These are phyloP conservation scores for Carex littledalei DNA, from an alignment of 176 grass and related monocot species.

Conservation along the genomic window DNA sequence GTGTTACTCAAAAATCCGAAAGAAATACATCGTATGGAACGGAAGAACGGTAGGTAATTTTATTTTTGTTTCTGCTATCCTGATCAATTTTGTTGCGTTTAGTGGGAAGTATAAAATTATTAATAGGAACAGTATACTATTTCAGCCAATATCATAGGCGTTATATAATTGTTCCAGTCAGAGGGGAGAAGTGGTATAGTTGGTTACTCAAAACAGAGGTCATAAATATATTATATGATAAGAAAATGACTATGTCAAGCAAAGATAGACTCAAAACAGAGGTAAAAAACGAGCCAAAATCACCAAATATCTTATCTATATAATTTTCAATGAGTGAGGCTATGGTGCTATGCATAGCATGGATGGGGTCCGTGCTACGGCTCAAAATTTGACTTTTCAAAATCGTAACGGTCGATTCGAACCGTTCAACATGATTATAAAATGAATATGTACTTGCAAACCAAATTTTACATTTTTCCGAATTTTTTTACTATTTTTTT, in stretches of 20 bases:
- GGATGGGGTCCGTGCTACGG: no score
- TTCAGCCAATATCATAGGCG: background rate
- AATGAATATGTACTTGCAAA: no score
- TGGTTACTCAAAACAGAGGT: background rate
- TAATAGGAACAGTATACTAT: background rate
- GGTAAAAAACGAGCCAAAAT: background rate
- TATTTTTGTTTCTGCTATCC: background rate
- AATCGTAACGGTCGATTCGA: no score
- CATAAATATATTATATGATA: background rate
- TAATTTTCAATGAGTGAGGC: background rate
- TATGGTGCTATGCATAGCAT: no score
- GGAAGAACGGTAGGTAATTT: background rate
- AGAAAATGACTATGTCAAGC: background rate
- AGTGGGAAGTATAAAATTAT: background rate
- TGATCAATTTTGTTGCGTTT: background rate
- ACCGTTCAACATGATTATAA: no score
- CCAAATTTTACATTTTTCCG: no score
- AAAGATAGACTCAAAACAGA: background rate
- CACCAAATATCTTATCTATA: background rate
- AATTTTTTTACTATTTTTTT: no score
- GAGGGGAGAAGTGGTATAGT: background rate
- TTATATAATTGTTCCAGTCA: background rate
- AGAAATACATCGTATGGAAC: background rate
- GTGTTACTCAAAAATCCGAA: background rate
- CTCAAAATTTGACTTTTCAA: no score